Evolutionary conservation across 371 early-diverging fungal genomes (phyloP).

Genomic region (Fennellomyces sp.): DNA sequence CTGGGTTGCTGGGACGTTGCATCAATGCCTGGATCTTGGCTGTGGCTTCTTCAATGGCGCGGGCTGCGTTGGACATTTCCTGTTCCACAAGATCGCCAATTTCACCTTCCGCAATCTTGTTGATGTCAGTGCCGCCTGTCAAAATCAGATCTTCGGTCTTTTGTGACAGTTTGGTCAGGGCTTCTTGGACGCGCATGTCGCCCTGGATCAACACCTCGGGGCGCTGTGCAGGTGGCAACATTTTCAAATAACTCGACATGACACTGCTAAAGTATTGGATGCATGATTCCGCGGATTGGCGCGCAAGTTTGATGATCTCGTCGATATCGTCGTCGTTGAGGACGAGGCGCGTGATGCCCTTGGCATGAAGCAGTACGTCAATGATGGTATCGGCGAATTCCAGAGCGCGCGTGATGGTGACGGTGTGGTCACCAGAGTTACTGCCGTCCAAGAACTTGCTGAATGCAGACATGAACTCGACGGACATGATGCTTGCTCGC

Average conservation of each 20-base stretch:
- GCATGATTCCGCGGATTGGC: slow-evolving; percentile 63
- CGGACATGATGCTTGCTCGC: slow-evolving; percentile 76
- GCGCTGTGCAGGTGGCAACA: slow-evolving; percentile 71
- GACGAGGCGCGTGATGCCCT: slow-evolving; percentile 88
- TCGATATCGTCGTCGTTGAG: slow-evolving; percentile 81
- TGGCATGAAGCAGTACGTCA: slow-evolving; percentile 85
- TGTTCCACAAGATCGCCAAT: slow-evolving; percentile 90
- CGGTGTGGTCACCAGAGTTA: slow-evolving; percentile 78
- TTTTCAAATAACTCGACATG: slow-evolving; percentile 77
- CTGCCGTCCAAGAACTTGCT: slow-evolving; percentile 78
- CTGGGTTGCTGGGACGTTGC: slow-evolving; percentile 73
- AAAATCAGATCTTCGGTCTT: slow-evolving; percentile 78
- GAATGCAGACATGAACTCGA: slow-evolving; percentile 79
- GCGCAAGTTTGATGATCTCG: slow-evolving; percentile 73
- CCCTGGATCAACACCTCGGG: slow-evolving; percentile 74
- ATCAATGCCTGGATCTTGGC: slow-evolving; percentile 80
- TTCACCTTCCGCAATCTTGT: slow-evolving; percentile 76
- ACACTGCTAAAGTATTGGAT: slow-evolving; percentile 85
- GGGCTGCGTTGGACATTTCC: slow-evolving; percentile 92
- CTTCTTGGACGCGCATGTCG: slow-evolving; percentile 76
- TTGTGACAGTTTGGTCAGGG: slow-evolving; percentile 71
- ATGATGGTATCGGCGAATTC: slow-evolving; percentile 81
- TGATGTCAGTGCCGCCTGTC: slow-evolving; percentile 69
- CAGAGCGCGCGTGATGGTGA: slow-evolving; percentile 83
- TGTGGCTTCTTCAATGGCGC: slow-evolving; percentile 92